A percentile compares a stretch with the other conserved stretches of the same genome.
These are phyloP conservation scores for Monosporozyma solicola DNA, from an alignment of 805 yeast species.

Conservation along the genomic window DNA sequence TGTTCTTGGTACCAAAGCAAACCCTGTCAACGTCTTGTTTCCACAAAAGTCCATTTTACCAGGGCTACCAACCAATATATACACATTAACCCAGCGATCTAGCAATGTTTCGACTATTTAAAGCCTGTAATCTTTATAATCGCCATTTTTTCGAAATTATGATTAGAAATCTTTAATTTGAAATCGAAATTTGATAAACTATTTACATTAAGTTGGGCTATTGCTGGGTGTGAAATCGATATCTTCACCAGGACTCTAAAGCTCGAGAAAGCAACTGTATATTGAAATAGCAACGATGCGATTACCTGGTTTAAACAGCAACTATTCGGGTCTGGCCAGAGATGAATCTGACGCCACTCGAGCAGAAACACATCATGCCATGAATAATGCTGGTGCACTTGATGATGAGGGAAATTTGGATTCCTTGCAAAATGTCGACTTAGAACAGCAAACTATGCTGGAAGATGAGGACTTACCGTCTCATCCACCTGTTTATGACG, in stretches of 20 bases:
- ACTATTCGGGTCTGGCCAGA: not conserved
- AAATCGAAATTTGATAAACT: not conserved
- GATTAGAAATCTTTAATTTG: not conserved
- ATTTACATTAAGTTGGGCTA: not conserved
- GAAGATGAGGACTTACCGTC: not conserved
- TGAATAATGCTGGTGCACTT: not conserved
- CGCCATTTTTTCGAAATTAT: not conserved
- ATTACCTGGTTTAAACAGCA: not conserved
- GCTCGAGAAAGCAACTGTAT: not conserved
- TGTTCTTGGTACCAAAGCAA: too few species aligned
- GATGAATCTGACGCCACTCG: conserved; percentile 1
- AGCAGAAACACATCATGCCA: not conserved
- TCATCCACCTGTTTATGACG: not conserved
- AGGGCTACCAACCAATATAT: too few species aligned
- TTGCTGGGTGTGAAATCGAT: not conserved
- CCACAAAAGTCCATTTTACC: too few species aligned
- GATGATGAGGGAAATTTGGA: not conserved
- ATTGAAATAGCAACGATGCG: not conserved
- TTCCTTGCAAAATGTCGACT: not conserved
- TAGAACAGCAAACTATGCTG: not conserved
- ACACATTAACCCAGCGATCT: too few species aligned
- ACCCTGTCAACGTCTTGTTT: too few species aligned
- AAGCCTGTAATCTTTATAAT: too few species aligned
- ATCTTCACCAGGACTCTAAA: not conserved
- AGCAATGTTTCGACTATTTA: too few species aligned